Evolutionary conservation across 2,329 filamentous ascomycete species (phyloP), one percentile per base, ranked within the genome.

Genomic region (Dothideomycetes sp.): DNA sequence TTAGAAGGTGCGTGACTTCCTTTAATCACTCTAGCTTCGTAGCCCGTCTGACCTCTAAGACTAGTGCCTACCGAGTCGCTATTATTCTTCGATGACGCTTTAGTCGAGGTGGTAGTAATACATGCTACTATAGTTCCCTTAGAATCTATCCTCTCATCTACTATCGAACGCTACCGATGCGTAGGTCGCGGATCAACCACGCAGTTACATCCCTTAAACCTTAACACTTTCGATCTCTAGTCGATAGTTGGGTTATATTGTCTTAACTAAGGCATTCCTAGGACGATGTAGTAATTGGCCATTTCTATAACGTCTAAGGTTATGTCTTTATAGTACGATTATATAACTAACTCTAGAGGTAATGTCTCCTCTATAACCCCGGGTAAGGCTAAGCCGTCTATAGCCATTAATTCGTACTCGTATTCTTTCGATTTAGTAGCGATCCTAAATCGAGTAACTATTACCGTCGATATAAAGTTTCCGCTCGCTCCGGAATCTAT

Each of bases 191-290:
- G 34, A 18, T 33, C 18, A 44, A 33, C 39, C 3, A 46, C 37
- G 33, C 15, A 48, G 32, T 23, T 33, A 16, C 24, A 47, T 19
- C n/a, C 31, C 18, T 37, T 32, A 37, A 48, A 48, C 25, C 13
- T 48, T 23, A 48, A 38, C 44, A 47, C 44, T 44, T 34, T 31
- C 43, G 15, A 18, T 18, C 23, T 40, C 47, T 32, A 48, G 24
- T 45, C 32, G 24, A 48, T 41, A 16, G 19, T 28, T 8, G 30
- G 44, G 27, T 48, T 48, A 25, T 47, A 18, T 22, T 28, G 24
- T 41, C 39, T 25, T 24, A 49, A 44, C 43, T 22, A 48, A 45
- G 47, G 44, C 20, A 33, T 48, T 11, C 44, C 38, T 31, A 48
- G 31, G 31, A 48, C 32, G 35, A 48, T 23, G 27, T 47, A 23